These are phyloP conservation scores for Nannochloropsis oceanica DNA, from an alignment of 108 stramenopile genomes.

Conservation along the genomic window DNA sequence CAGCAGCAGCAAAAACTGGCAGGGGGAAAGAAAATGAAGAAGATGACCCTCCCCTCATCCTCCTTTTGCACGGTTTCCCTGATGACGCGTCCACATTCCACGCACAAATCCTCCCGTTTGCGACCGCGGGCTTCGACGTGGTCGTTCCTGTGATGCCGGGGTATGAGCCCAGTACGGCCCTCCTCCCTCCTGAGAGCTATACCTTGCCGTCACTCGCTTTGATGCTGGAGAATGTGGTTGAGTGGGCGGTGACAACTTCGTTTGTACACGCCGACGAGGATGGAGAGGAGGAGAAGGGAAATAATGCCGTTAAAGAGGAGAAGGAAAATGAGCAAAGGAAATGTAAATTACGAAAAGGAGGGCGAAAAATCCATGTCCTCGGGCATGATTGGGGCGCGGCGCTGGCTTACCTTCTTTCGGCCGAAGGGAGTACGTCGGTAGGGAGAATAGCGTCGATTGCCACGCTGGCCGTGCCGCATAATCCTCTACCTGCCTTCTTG, in stretches of 20 bases:
- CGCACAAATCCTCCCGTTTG: background rate
- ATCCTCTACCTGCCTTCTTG: background rate
- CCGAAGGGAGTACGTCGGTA: background rate
- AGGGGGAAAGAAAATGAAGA: background rate
- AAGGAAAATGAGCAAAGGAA: background rate
- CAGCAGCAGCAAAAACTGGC: background rate
- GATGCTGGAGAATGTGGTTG: background rate
- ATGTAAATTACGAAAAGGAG: background rate
- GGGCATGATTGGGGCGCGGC: background rate
- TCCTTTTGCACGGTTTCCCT: background rate
- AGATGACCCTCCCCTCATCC: background rate
- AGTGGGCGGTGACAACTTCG: background rate
- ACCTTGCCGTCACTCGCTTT: background rate
- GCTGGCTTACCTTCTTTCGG: background rate
- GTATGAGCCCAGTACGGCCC: background rate
- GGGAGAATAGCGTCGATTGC: background rate
- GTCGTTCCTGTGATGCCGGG: background rate
- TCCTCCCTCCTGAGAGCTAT: background rate
- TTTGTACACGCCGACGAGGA: background rate
- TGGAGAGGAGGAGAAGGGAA: background rate
- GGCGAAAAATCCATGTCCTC: background rate
- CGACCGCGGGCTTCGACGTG: background rate
- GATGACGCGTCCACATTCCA: background rate
- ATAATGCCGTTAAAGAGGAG: background rate
- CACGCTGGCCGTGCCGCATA: background rate